A percentile compares a stretch with the other conserved stretches of the same genome.
phyloP scores from a whole-genome alignment of 495 filamentous ascomycete genomes.

The Staphylotrichum tortipilum region DNA sequence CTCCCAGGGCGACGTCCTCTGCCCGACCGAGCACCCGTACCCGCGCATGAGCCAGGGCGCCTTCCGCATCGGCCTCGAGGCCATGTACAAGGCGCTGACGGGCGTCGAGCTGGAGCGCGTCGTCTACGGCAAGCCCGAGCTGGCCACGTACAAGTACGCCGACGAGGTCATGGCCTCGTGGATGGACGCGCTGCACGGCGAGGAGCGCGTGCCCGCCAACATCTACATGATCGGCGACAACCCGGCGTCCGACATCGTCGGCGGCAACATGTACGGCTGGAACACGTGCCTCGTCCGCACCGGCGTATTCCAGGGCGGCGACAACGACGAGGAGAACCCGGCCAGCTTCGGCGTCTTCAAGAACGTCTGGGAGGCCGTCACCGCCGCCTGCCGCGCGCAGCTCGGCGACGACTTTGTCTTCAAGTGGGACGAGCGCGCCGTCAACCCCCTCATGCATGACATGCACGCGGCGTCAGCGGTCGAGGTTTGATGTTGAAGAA shows the following conservation, averaged over 20 bases:
- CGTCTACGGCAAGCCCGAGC: constrained; percentile 77
- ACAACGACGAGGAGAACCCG: constrained; percentile 88
- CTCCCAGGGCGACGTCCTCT: constrained; percentile 65
- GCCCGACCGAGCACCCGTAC: constrained; percentile 66
- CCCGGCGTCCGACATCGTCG: constrained; percentile 68
- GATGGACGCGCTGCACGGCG: constrained; percentile 70
- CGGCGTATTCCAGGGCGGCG: constrained; percentile 48
- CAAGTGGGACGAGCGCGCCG: constrained; percentile 33
- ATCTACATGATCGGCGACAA: constrained; percentile 81
- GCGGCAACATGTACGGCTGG: constrained; percentile 76
- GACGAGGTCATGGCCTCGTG: constrained; percentile 65
- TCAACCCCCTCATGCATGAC: constrained; percentile 55
- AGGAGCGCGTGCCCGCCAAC: constrained; percentile 60
- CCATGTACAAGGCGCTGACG: constrained; percentile 68
- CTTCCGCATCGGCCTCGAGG: constrained; percentile 69
- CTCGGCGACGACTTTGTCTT: constrained; percentile 51
- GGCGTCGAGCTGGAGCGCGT: constrained; percentile 70
- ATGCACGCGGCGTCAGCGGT: constrained; percentile 45
- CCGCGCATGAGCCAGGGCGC: constrained; percentile 67
- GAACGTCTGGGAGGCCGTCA: constrained; percentile 80
- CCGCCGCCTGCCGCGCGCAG: constrained; percentile 87
- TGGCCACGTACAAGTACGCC: constrained; percentile 72
- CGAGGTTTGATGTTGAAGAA: constrained; percentile 38
- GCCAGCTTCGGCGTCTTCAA: constrained; percentile 83
- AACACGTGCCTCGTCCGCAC: constrained; percentile 74